phyloP scores from a whole-genome alignment of 768 basidiomycete species.

The Mrakia hoshinonis region DNA sequence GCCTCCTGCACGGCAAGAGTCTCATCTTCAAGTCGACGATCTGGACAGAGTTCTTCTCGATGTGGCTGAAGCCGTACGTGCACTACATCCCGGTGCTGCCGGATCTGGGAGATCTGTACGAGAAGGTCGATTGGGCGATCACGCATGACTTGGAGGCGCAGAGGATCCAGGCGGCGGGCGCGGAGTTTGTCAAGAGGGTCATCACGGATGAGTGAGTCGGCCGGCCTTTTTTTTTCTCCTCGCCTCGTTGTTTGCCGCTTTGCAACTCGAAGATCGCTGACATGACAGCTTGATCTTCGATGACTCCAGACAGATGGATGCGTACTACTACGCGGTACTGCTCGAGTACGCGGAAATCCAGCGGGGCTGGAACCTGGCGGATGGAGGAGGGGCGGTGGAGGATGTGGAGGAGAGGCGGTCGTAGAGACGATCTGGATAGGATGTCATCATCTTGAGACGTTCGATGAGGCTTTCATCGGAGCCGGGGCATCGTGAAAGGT shows the following conservation, averaged over 20 bases:
- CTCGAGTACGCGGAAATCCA: constrained; percentile 18
- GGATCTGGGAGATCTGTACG: constrained; percentile 8
- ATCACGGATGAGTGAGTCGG: constrained; percentile 7
- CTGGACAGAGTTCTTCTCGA: constrained; percentile 7
- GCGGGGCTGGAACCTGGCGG: neutral
- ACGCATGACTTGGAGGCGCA: constrained; percentile 14
- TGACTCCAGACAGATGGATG: neutral
- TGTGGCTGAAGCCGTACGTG: neutral
- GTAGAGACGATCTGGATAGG: too few relatives aligned
- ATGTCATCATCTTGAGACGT: too few relatives aligned
- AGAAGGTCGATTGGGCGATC: constrained; percentile 12
- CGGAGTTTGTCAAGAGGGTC: neutral
- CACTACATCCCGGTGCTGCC: constrained; percentile 17
- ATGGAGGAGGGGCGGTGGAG: neutral
- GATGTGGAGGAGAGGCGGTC: neutral
- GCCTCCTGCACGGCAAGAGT: neutral
- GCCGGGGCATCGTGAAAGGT: too few relatives aligned
- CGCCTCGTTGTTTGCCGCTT: neutral
- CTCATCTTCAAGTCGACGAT: constrained; percentile 13
- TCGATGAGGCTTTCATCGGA: too few relatives aligned
- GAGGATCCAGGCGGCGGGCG: constrained; percentile 4
- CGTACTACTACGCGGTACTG: neutral
- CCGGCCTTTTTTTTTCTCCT: neutral
- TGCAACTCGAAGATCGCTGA: neutral
- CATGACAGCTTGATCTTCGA: too few relatives aligned